Evolutionary conservation across 2,329 filamentous ascomycete species (phyloP).

Genomic region (Didymosphaeria variabile): DNA sequence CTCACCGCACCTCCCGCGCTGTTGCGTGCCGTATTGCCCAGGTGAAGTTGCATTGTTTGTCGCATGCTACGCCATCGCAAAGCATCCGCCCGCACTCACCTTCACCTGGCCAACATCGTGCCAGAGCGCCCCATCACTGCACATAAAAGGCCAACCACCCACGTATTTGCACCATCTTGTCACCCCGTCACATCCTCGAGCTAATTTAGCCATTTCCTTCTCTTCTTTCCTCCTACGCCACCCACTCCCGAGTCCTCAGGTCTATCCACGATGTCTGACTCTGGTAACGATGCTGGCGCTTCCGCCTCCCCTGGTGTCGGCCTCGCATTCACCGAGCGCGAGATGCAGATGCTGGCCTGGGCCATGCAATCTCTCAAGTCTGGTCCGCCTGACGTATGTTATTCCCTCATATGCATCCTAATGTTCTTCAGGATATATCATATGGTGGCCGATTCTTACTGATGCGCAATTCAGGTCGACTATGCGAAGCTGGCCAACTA

Average conservation of each 20-base stretch:
- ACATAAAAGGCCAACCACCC: constrained; percentile 1
- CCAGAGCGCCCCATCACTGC: not conserved
- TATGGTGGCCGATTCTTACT: not conserved
- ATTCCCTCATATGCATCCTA: not conserved
- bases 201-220: not conserved
- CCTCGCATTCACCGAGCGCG: constrained; percentile 45
- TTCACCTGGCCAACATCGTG: constrained; percentile 19
- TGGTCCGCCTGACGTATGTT: constrained; percentile 44
- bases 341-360: constrained; percentile 46
- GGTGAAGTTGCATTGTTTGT: constrained; percentile 16
- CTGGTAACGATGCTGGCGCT: constrained; percentile 18
- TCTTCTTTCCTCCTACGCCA: constrained; percentile 1
- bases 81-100: constrained; percentile 22
- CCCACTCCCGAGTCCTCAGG: not conserved
- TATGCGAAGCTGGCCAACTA: constrained; percentile 47
- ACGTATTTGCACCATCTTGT: constrained; percentile 19
- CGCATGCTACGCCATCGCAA: constrained; percentile 13
- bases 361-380: constrained; percentile 51
- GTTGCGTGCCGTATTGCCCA: not conserved
- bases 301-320: constrained; percentile 11
- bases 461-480: constrained; percentile 42
- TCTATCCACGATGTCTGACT: constrained; percentile 38
- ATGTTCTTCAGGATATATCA: not conserved
- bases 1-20: not conserved
- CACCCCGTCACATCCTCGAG: constrained; percentile 19